Conservation (phyloP, 2,329 filamentous ascomycete genomes). For the Colletotrichum navitas region DNA sequence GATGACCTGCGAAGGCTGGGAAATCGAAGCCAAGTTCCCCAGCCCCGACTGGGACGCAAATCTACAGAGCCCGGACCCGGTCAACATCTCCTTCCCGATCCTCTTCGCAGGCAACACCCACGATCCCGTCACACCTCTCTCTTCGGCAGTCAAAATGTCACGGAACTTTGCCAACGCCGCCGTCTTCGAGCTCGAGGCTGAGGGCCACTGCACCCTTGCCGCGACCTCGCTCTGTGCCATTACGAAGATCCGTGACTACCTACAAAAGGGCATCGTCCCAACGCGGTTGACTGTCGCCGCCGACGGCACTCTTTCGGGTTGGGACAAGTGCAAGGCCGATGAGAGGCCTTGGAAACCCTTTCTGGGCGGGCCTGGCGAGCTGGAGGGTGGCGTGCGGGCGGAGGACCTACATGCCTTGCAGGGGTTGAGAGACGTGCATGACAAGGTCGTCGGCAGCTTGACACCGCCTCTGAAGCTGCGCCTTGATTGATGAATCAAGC, state of each 20-base stretch:
- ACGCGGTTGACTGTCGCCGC: slow-evolving; percentile 42
- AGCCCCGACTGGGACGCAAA: slow-evolving; percentile 48
- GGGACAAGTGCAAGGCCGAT: slow-evolving; percentile 47
- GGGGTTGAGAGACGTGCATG: slow-evolving; percentile 33
- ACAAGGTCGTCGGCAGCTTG: slow-evolving; percentile 23
- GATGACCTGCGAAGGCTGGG: slow-evolving; percentile 53
- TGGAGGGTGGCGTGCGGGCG: slow-evolving; percentile 19
- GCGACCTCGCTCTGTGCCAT: slow-evolving; percentile 54
- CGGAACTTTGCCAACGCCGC: slow-evolving; percentile 53
- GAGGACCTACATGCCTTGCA: slow-evolving; percentile 22
- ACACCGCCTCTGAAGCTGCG: slow-evolving; percentile 33
- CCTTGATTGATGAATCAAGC: neutral
- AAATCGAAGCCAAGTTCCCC: slow-evolving; percentile 49
- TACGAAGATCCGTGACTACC: slow-evolving; percentile 51
- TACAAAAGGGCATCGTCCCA: slow-evolving; percentile 53
- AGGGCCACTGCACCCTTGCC: slow-evolving; percentile 54
- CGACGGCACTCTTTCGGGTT: slow-evolving; percentile 43
- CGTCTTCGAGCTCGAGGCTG: slow-evolving; percentile 53
- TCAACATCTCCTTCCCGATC: slow-evolving; percentile 63
- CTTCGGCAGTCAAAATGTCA: slow-evolving; percentile 57
- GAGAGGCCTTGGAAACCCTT: slow-evolving; percentile 47
- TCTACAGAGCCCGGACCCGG: slow-evolving; percentile 43
- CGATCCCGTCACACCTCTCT: slow-evolving; percentile 71
- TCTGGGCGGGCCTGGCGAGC: neutral
- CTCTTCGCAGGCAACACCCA: slow-evolving; percentile 69